Percentiles rank a stretch among this genome's conserved stretches.
Conservation (phyloP, 1,284 basidiomycete species). For the Irpex lacteus region DNA sequence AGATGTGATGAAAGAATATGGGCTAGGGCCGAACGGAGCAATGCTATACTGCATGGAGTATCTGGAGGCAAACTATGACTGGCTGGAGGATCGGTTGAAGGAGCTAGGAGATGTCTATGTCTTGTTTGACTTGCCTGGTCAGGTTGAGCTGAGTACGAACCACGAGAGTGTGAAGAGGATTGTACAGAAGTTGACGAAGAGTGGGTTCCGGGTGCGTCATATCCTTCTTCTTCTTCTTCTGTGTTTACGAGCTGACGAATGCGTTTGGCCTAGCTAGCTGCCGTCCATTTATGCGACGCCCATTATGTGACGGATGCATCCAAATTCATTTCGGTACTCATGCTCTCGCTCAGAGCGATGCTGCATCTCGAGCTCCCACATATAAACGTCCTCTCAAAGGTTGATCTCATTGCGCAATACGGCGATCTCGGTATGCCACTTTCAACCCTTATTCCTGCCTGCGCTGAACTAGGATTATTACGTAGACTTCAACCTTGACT, state of each 20-base stretch:
- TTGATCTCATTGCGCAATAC: conserved; percentile 86
- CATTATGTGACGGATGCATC: conserved; percentile 96
- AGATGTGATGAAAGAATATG: conserved; percentile 85
- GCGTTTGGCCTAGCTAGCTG: conserved; percentile 67
- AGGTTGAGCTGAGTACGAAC: conserved; percentile 97
- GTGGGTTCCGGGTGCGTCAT: conserved; percentile 79
- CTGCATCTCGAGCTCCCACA: conserved; percentile 97
- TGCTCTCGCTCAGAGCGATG: conserved; percentile 94
- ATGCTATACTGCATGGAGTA: conserved; percentile 99
- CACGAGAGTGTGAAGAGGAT: conserved; percentile 87
- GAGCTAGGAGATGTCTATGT: conserved; percentile 81
- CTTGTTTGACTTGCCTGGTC: conserved; percentile 95
- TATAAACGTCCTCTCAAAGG: conserved; percentile 95
- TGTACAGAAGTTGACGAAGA: conserved; percentile 69
- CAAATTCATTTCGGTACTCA: conserved; percentile 91
- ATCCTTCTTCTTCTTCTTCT: conserved; percentile 7
- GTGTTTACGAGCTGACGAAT: conserved; percentile 23
- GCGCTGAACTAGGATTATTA: not conserved
- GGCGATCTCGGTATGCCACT: conserved; percentile 74
- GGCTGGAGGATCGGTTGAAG: conserved; percentile 79
- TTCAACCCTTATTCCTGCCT: conserved; percentile 17
- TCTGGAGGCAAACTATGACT: conserved; percentile 93
- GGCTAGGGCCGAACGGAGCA: conserved; percentile 93
- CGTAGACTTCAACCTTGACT: conserved; percentile 90
- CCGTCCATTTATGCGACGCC: conserved; percentile 94